These are phyloP conservation scores for Botrytis sinoallii DNA, from an alignment of 2,329 filamentous ascomycete genomes.

Conservation along the genomic window DNA sequence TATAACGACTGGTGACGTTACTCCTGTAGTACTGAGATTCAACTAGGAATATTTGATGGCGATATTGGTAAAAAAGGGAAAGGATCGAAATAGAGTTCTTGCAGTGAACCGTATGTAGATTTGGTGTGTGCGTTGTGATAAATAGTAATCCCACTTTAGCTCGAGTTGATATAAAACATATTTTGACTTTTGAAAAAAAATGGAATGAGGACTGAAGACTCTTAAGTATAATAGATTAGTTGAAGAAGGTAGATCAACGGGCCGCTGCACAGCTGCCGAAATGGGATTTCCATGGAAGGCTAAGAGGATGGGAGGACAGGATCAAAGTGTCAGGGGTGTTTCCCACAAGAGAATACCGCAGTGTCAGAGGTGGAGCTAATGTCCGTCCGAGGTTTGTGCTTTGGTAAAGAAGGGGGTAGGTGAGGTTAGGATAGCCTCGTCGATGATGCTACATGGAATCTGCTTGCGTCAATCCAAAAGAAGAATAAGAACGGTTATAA, in stretches of 20 bases:
- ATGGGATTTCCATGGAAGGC: slow-evolving; percentile 6
- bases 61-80: slow-evolving; percentile 2
- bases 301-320: slow-evolving; percentile 19
- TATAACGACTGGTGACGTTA: not conserved
- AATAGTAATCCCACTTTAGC: not conserved
- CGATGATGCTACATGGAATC: slow-evolving; percentile 15
- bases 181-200: not conserved
- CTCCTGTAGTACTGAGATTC: not conserved
- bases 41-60: slow-evolving; percentile 1
- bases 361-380: slow-evolving; percentile 17
- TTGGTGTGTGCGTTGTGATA: not conserved
- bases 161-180: not conserved
- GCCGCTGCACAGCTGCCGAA: slow-evolving; percentile 19
- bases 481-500: slow-evolving; percentile 13
- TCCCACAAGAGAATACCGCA: slow-evolving; percentile 11
- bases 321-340: slow-evolving; percentile 17
- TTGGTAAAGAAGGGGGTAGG: slow-evolving; percentile 12
- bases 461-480: slow-evolving; percentile 7
- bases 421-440: slow-evolving; percentile 18
- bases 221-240: slow-evolving; percentile 14
- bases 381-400: slow-evolving; percentile 20
- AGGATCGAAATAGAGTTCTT: not conserved
- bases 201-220: slow-evolving; percentile 1
- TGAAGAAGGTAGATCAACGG: slow-evolving; percentile 19
- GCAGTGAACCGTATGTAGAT: not conserved